Conservation (phyloP, 495 filamentous ascomycete genomes). For the Aspergillus conjunctus region DNA sequence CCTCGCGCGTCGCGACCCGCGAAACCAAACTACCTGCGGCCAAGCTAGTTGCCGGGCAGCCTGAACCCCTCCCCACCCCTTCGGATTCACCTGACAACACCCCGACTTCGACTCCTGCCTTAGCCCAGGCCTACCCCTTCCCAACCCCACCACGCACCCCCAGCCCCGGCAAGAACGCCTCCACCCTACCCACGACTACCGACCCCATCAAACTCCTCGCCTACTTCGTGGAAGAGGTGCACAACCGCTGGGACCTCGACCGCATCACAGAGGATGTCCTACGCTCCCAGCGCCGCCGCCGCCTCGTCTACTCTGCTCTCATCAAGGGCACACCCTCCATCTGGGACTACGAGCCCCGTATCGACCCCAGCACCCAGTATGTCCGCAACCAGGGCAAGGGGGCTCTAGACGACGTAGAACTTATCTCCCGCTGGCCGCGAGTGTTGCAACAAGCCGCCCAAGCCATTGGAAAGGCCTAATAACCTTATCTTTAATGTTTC, state of each 20-base stretch:
- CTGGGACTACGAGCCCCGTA: slow-evolving; percentile 78
- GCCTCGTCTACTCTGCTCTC: slow-evolving; percentile 73
- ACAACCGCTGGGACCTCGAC: slow-evolving; percentile 71
- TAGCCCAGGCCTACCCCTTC: slow-evolving; percentile 38
- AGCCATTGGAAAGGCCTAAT: slow-evolving; percentile 25
- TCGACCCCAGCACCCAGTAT: slow-evolving; percentile 73
- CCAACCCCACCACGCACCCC: slow-evolving; percentile 47
- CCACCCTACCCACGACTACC: slow-evolving; percentile 40
- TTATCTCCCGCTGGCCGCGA: slow-evolving; percentile 52
- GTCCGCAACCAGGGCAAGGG: slow-evolving; percentile 54
- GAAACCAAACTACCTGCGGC: slow-evolving; percentile 23
- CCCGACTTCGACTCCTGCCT: slow-evolving; percentile 34
- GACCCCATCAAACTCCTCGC: slow-evolving; percentile 50
- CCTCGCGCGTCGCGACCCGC: neutral
- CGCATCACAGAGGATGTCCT: slow-evolving; percentile 69
- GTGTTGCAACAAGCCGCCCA: slow-evolving; percentile 43
- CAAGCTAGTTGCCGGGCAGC: slow-evolving; percentile 21
- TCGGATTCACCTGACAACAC: slow-evolving; percentile 39
- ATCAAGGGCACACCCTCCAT: slow-evolving; percentile 65
- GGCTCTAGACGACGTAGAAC: slow-evolving; percentile 47
- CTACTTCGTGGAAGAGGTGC: slow-evolving; percentile 66
- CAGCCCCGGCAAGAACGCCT: slow-evolving; percentile 37
- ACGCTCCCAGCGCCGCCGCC: slow-evolving; percentile 67
- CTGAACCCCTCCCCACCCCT: slow-evolving; percentile 43
- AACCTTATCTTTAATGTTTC: neutral